Base-by-base conservation (phyloP, 106 monocot species). In the Chionographis japonica region DNA sequence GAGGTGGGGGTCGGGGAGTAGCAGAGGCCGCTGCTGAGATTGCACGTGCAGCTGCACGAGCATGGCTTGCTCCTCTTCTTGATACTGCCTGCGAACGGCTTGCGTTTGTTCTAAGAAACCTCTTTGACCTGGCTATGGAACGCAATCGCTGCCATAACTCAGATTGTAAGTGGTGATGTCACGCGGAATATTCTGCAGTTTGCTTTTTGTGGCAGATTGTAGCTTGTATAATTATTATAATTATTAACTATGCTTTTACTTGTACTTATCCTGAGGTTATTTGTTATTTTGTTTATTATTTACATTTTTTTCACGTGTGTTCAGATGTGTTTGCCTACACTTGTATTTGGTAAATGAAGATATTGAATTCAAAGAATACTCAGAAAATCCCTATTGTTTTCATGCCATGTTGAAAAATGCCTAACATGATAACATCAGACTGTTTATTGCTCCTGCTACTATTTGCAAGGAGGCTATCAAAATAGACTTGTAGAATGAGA, bases 21-120 rank as follows among this genome's bases (percentile, higher is more conserved):
- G 60, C 80, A 27, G 98, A 93, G 65, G 98, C 98, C 40, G 89
- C 93, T 69, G 90, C 90, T 40, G 98, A 93, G 54, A 99, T 99
- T 74, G 98, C 98, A 64, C 85, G 93, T 54, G 93, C 93, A 49
- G 81, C 93, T 77, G 93, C 98, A 27, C 77, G 90, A 40, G 83
- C 93, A 42, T 99, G 98, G 98, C 71, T 99, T 62, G 77, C 90
- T 72, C 93, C 98, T 72, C 75, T 99, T 61, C 79, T 99, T 39
- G 90, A 99, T 72, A 90, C 90, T 62, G 98, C 90, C 11, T 90
- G 93, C 60, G 98, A 99, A 18, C 68, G 93, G 27, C 98, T 99
- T 65, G 84, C 93, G 6, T 93, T 85, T 78, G 93, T 99, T 69
- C 57, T 99, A 35, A 93, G 68, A 63, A 90, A 73, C 62, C 82